These are phyloP conservation scores for Schizosaccharomyces octosporus DNA, from an alignment of 805 yeast genomes.

Conservation along the genomic window DNA sequence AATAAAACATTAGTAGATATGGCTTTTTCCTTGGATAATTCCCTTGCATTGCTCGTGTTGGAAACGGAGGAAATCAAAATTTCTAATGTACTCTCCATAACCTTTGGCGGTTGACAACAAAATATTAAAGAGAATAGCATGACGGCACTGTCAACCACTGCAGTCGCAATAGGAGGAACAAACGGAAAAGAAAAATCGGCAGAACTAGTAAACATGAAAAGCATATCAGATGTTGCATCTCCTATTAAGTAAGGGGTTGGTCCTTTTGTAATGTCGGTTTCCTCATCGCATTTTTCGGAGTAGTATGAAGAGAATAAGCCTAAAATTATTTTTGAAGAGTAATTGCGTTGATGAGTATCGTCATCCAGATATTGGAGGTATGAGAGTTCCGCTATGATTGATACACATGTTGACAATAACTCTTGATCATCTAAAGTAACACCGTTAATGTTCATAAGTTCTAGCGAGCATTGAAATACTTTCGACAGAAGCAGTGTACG, in stretches of 20 bases:
- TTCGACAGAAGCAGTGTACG: neutral
- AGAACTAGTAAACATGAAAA: neutral
- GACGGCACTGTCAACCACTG: conserved; percentile 53
- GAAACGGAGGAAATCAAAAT: conserved; percentile 33
- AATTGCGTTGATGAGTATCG: neutral
- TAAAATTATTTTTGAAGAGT: neutral
- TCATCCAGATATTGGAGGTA: neutral
- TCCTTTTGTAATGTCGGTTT: neutral
- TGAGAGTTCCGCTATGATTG: neutral
- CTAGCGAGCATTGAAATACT: neutral
- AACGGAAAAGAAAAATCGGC: neutral
- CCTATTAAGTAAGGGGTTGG: neutral
- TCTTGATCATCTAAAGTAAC: neutral
- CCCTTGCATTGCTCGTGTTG: conserved; percentile 16
- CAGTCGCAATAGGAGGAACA: conserved; percentile 11
- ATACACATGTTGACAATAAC: neutral
- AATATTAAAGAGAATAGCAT: conserved; percentile 49
- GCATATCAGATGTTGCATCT: neutral
- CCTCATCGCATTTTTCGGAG: neutral
- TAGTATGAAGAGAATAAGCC: neutral
- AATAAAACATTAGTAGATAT: conserved; percentile 35
- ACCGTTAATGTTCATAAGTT: neutral
- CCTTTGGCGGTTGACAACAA: conserved; percentile 45
- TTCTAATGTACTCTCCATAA: conserved; percentile 73
- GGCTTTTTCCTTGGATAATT: conserved; percentile 21